Percentiles rank a stretch among this genome's conserved stretches.
Evolutionary conservation across 2,329 filamentous ascomycete genomes (phyloP).

Genomic region (Aureobasidium sp.): DNA sequence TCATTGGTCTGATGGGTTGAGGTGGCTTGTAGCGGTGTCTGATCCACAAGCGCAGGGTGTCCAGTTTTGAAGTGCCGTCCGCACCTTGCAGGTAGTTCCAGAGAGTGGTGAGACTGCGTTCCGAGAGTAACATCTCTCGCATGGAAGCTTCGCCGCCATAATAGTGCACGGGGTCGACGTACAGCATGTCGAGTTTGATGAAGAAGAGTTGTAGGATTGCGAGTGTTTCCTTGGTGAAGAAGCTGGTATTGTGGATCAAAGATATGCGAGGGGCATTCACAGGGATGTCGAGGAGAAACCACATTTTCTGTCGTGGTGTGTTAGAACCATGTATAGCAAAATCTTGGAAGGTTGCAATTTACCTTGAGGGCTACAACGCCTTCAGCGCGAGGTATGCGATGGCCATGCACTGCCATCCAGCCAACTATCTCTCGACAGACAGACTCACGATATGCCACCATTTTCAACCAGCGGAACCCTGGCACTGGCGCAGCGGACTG

Average conservation of each 20-base stretch:
- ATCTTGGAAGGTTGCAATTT: not conserved
- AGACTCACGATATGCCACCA: constrained; percentile 53
- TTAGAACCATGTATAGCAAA: constrained; percentile 15
- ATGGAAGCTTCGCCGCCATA: constrained; percentile 39
- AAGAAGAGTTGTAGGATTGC: constrained; percentile 56
- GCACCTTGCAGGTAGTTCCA: constrained; percentile 52
- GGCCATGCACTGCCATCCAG: constrained; percentile 48
- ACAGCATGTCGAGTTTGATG: constrained; percentile 62
- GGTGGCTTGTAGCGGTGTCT: constrained; percentile 44
- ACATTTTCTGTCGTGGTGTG: constrained; percentile 48
- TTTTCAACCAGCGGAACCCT: constrained; percentile 56
- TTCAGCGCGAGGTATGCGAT: constrained; percentile 40
- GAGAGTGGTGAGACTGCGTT: constrained; percentile 30
- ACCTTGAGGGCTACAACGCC: constrained; percentile 19
- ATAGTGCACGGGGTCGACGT: constrained; percentile 53
- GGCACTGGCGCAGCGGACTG: constrained; percentile 38
- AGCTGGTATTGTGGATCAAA: constrained; percentile 42
- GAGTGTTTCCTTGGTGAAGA: constrained; percentile 54
- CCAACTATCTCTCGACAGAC: constrained; percentile 55
- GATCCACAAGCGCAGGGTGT: constrained; percentile 49
- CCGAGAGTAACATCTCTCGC: constrained; percentile 42
- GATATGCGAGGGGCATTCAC: constrained; percentile 47
- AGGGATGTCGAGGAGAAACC: constrained; percentile 62
- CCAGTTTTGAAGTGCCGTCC: constrained; percentile 42
- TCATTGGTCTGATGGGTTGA: not conserved